Evolutionary conservation across 1,284 basidiomycete species (phyloP), one percentile per base, ranked within the genome.

Genomic region (Ustilago esculenta): DNA sequence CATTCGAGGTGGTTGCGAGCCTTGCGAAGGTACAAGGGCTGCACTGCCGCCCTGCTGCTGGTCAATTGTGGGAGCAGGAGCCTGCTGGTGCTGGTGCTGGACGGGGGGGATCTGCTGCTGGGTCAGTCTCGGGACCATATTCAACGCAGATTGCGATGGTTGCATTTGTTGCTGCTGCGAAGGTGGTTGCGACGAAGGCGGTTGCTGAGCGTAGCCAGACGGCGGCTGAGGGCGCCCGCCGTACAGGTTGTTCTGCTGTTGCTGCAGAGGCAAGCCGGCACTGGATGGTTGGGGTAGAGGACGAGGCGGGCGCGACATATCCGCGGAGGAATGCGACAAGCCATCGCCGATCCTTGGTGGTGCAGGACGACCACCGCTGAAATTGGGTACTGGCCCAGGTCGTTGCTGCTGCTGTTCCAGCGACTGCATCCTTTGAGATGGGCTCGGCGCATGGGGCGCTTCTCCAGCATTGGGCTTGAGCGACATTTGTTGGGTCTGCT

Each of bases 401-500:
- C 51, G 44, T 41, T 58, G 51, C 45, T 51, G 57, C 33, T 47
- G 57, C 27, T 54, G 43, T 14, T 48, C 56, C 17, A 57, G 47
- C 45, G 57, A 39, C 24, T 73, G 72, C 36, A 54, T 48, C 29
- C 52, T 41, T 32, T 63, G 57, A 2, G 69, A 48, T 7, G 54
- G 33, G 17, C 49, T 42, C 8, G 51, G 17, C 12, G 45, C 35
- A 17, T 48, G 50, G 8, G 42, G 39, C 12, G 47, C 24, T 6
- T 67, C 60, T 18, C 37, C 40, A 4, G 23, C 47, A n/a, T 37
- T 40, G 15, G 53, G 50, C 49, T 63, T 49, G 42, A 71, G 48
- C 42, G 55, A 58, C 72, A 77, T 69, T 49, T 76, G 73, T 34
- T 72, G 58, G 3, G 76, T 75, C 61, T 75, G 72, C 57, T 74